Percentiles rank a stretch among this genome's conserved stretches.
phyloP scores from a whole-genome alignment of 2,329 filamentous ascomycete species.

The Claviceps africana region DNA sequence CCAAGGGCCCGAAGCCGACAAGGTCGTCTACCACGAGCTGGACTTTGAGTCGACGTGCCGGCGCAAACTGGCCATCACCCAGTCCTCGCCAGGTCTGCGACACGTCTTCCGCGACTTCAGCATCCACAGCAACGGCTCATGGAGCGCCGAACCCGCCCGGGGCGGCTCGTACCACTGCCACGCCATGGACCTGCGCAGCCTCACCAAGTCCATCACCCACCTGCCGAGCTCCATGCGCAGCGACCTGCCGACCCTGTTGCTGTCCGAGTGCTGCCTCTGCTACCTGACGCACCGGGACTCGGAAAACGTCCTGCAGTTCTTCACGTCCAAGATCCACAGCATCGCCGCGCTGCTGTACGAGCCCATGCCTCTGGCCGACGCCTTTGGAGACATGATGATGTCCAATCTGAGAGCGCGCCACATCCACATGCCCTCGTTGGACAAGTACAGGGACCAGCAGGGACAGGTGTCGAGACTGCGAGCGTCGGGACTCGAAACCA shows the following conservation, averaged over 20 bases:
- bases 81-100: conserved; percentile 30
- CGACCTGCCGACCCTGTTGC: conserved; percentile 61
- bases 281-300: conserved; percentile 62
- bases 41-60: conserved; percentile 69
- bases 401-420: conserved; percentile 71
- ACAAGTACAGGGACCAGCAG: conserved; percentile 51
- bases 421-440: conserved; percentile 73
- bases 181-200: conserved; percentile 54
- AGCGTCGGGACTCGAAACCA: conserved; percentile 47
- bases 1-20: conserved; percentile 22
- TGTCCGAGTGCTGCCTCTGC: conserved; percentile 92
- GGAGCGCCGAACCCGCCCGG: conserved; percentile 26
- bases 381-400: conserved; percentile 87
- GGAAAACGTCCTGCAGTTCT: conserved; percentile 48
- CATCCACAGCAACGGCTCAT: conserved; percentile 20
- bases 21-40: conserved; percentile 74
- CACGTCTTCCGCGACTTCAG: conserved; percentile 23
- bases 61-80: conserved; percentile 45
- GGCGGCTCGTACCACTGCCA: conserved; percentile 41
- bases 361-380: conserved; percentile 67
- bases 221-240: conserved; percentile 25
- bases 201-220: conserved; percentile 19
- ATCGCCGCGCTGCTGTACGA: conserved; percentile 68
- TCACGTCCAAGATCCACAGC: conserved; percentile 36
- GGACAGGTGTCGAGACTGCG: conserved; percentile 56